These are phyloP conservation scores for Hippophae tibetana DNA, from an alignment of 306 rosid species.

Conservation along the genomic window DNA sequence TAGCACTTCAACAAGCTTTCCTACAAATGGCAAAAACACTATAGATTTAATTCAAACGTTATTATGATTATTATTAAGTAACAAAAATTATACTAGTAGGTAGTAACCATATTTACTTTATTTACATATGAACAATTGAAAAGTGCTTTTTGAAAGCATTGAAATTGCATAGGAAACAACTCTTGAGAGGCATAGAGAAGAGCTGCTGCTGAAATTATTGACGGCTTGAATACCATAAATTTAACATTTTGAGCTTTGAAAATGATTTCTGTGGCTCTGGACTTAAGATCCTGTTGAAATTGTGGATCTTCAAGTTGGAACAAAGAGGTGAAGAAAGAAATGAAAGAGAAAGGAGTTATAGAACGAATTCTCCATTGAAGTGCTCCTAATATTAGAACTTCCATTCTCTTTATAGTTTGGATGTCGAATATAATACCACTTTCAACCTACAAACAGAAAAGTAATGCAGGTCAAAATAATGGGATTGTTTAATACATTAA, in stretches of 20 bases:
- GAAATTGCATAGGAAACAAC: slow-evolving; percentile 71
- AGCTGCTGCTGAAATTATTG: slow-evolving; percentile 70
- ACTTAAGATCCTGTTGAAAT: slow-evolving; percentile 52
- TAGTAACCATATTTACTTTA: slow-evolving; percentile 34
- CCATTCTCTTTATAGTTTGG: slow-evolving; percentile 79
- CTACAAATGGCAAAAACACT: slow-evolving; percentile 14
- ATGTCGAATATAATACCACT: slow-evolving; percentile 63
- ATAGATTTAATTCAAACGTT: neutral
- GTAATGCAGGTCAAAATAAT: neutral
- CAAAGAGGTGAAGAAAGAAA: slow-evolving; percentile 47
- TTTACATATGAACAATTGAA: slow-evolving; percentile 50
- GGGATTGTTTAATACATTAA: too few relatives aligned
- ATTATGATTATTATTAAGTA: too few relatives aligned
- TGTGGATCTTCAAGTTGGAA: slow-evolving; percentile 46
- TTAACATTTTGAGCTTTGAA: slow-evolving; percentile 66
- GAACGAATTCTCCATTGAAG: slow-evolving; percentile 93
- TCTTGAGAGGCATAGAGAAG: slow-evolving; percentile 70
- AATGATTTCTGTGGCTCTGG: slow-evolving; percentile 61
- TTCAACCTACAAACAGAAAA: slow-evolving; percentile 34
- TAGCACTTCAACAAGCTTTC: slow-evolving; percentile 49
- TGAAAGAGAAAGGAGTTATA: slow-evolving; percentile 80
- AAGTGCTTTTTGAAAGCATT: slow-evolving; percentile 49
- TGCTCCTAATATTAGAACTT: slow-evolving; percentile 59
- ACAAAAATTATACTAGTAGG: neutral
- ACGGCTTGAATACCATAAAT: slow-evolving; percentile 74